These are phyloP conservation scores for Colletotrichum musicola DNA, from an alignment of 2,329 filamentous ascomycete genomes.

Conservation along the genomic window DNA sequence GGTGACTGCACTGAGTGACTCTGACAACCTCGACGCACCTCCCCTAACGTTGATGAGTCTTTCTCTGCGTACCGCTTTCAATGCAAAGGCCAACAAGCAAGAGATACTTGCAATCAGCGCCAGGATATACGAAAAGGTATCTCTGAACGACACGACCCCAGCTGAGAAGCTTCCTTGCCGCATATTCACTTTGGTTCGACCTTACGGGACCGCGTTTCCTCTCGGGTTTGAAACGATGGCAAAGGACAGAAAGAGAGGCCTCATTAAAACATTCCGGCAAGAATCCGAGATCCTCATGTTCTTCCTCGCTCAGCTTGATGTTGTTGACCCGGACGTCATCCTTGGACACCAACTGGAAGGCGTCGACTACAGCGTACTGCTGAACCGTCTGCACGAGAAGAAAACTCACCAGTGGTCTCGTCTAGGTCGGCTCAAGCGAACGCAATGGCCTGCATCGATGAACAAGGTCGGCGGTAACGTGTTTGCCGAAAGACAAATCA, in stretches of 20 bases:
- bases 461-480: constrained; percentile 89
- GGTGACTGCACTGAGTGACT: constrained; percentile 79
- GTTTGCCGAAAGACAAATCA: constrained; percentile 91
- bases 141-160: constrained; percentile 86
- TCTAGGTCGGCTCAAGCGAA: constrained; percentile 86
- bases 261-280: constrained; percentile 83
- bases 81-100: constrained; percentile 93
- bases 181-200: constrained; percentile 92
- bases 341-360: constrained; percentile 97
- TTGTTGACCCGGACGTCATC: constrained; percentile 92
- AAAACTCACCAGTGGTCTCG: constrained; percentile 96
- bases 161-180: constrained; percentile 90
- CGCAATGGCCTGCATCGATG: constrained; percentile 88
- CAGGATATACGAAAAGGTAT: constrained; percentile 91
- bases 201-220: constrained; percentile 78
- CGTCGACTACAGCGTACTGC: constrained; percentile 91
- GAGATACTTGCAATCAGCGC: constrained; percentile 94
- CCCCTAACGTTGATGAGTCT: constrained; percentile 97
- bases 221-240: constrained; percentile 86
- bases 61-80: constrained; percentile 87
- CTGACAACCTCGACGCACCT: constrained; percentile 84
- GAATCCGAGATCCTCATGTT: constrained; percentile 88
- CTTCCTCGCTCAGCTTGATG: constrained; percentile 89
- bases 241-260: constrained; percentile 78
- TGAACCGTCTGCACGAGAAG: constrained; percentile 88